Conservation (phyloP, 2,329 filamentous ascomycete genomes). For the Septoria petroselini region DNA sequence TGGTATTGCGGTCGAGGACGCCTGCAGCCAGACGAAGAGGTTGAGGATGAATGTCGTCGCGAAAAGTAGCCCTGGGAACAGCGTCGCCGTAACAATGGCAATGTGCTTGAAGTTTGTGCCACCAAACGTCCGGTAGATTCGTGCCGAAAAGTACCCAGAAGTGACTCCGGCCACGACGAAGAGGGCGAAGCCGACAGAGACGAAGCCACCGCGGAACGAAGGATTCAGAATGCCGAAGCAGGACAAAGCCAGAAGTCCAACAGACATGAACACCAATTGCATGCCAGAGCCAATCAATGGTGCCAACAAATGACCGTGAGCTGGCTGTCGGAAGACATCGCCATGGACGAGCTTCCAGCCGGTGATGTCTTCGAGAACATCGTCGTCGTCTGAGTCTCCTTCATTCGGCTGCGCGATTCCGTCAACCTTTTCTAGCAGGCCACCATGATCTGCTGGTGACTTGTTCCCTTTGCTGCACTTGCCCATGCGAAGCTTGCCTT, state of each 20-base stretch:
- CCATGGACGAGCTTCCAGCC: slow-evolving; percentile 86
- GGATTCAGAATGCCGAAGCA: slow-evolving; percentile 78
- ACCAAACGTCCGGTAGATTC: slow-evolving; percentile 79
- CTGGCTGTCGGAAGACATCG: slow-evolving; percentile 79
- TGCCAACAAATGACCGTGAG: slow-evolving; percentile 68
- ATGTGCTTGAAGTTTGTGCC: slow-evolving; percentile 73
- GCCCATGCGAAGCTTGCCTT: slow-evolving; percentile 56
- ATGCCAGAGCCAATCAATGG: slow-evolving; percentile 81
- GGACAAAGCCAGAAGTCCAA: slow-evolving; percentile 59
- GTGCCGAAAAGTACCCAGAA: slow-evolving; percentile 81
- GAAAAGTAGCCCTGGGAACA: slow-evolving; percentile 78
- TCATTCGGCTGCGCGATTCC: slow-evolving; percentile 53
- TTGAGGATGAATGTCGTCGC: slow-evolving; percentile 74
- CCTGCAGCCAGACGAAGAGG: slow-evolving; percentile 85
- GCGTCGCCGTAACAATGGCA: slow-evolving; percentile 66
- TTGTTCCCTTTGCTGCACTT: slow-evolving; percentile 51
- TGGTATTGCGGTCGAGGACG: slow-evolving; percentile 81
- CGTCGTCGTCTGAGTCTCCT: slow-evolving; percentile 62
- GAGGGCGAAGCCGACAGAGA: slow-evolving; percentile 77
- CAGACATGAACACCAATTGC: slow-evolving; percentile 79
- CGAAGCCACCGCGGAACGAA: slow-evolving; percentile 83
- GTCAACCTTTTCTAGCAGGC: slow-evolving; percentile 38
- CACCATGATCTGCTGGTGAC: slow-evolving; percentile 47
- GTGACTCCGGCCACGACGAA: slow-evolving; percentile 81
- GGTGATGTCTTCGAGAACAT: slow-evolving; percentile 72